Evolutionary conservation across 2,329 filamentous ascomycete species (phyloP), one percentile per base, ranked within the genome.

Genomic region (Hyphodiscus sp.): DNA sequence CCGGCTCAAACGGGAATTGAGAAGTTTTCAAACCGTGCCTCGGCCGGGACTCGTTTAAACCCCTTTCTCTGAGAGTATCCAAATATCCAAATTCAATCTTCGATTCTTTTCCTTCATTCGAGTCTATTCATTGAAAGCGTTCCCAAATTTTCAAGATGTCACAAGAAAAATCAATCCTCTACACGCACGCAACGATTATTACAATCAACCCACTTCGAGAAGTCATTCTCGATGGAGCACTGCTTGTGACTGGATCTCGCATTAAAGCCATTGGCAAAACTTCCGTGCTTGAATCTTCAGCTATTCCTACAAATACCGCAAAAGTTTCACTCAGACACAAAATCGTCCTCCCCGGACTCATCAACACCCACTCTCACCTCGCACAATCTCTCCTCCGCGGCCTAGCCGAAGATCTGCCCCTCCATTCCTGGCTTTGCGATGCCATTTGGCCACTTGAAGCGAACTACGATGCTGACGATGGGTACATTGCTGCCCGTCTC

Each of bases 341-440:
- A 1, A 74, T 78, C 59, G 63, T 78, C 47, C 72, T 77, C 46
- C 76, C 75, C 0, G 76, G 76, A 1, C 67, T 79, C 11, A 70
- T 79, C 56, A 76, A 74, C 26, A 76, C 74, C 1, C 76, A 79
- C 56, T 73, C 75, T 52, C 76, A 79, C 54, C 71, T 74, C 0
- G 74, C 73, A 0, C 75, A 79, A 59, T 74, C 73, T 5, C 67
- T 79, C 2, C 68, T 79, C 1, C 69, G 76, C 45, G 75, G 75
- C 10, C 66, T 71, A 7, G 76, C 75, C 0, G 76, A 79, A 56
- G 74, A 78, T 54, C 63, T 79, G 7, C 71, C 73, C 45, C 68
- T 79, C 6, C 74, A 77, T 18, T 71, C 71, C 0, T 79, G 76
- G 76, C 69, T 78, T 3, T 78, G 75, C 57, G 75, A 78, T 57